These are phyloP conservation scores for Thalia dealbata DNA, from an alignment of 176 grass and related monocot species.

Conservation along the genomic window DNA sequence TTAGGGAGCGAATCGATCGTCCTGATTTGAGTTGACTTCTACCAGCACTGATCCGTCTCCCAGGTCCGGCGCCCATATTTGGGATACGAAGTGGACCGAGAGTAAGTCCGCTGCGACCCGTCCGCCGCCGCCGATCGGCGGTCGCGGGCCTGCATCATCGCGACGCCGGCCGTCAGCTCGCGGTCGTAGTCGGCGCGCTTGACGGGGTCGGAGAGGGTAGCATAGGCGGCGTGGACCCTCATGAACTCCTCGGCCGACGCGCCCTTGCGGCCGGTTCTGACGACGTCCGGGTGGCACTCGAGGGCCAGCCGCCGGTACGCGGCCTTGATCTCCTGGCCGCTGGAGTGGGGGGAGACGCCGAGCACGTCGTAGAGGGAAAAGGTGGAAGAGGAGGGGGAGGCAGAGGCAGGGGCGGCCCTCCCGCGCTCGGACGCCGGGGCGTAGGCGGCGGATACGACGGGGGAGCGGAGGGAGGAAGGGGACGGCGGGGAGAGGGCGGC, in stretches of 20 bases:
- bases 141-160: not conserved
- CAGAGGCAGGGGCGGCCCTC: not conserved
- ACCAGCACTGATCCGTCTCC: constrained; percentile 78
- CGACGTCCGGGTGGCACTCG: constrained; percentile 43
- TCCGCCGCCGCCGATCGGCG: constrained; percentile 1
- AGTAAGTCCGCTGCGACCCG: constrained; percentile 7
- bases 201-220: constrained; percentile 43
- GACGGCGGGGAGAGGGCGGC: constrained; percentile 12
- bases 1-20: not conserved
- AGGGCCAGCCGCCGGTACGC: constrained; percentile 49
- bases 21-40: not conserved
- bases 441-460: constrained; percentile 6
- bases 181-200: constrained; percentile 58
- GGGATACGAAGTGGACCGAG: constrained; percentile 33
- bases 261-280: constrained; percentile 8
- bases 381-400: not conserved
- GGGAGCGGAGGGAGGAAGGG: constrained; percentile 20
- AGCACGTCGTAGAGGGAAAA: constrained; percentile 51
- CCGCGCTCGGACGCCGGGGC: not conserved
- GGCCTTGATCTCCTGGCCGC: constrained; percentile 43
- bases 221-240: constrained; percentile 54
- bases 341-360: constrained; percentile 36
- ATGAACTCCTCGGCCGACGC: constrained; percentile 50
- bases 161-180: constrained; percentile 12
- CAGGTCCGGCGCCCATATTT: constrained; percentile 37